Percentiles rank a stretch among this genome's conserved stretches.
Conservation (phyloP, 257 asterid species). For the Petunia axillaris region DNA sequence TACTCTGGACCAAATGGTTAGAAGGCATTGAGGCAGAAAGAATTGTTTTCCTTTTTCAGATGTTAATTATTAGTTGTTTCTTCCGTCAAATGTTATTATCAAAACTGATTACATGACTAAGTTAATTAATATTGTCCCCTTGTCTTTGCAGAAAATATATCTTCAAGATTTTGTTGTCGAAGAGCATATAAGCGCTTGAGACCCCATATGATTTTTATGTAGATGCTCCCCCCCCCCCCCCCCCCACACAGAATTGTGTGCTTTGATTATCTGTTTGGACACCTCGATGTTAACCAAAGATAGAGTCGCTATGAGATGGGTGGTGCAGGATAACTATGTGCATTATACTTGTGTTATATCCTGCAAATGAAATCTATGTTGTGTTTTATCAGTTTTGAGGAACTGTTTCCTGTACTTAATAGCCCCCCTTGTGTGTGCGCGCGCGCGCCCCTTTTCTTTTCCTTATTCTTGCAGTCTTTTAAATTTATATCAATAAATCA, state of each 20-base stretch:
- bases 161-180: background rate
- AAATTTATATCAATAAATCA: too few relatives aligned
- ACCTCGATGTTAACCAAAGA: background rate
- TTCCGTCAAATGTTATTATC: conserved; percentile 20
- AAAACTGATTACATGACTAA: conserved; percentile 13
- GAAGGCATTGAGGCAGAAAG: background rate
- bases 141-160: background rate
- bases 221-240: too few relatives aligned
- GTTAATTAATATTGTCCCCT: conserved; percentile 18
- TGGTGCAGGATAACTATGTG: background rate
- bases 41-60: background rate
- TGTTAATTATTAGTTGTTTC: background rate
- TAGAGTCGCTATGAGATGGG: background rate
- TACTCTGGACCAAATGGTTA: background rate
- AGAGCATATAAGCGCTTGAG: background rate
- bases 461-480: too few relatives aligned
- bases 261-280: background rate
- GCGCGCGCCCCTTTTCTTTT: too few relatives aligned
- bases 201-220: too few relatives aligned
- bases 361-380: background rate
- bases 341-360: background rate
- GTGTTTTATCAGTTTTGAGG: too few relatives aligned
- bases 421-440: too few relatives aligned
- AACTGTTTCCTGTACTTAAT: too few relatives aligned
- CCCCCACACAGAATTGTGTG: background rate